Evolutionary conservation across 192 early-diverging fungal genomes (phyloP).

Genomic region (Umbelopsis sp.): DNA sequence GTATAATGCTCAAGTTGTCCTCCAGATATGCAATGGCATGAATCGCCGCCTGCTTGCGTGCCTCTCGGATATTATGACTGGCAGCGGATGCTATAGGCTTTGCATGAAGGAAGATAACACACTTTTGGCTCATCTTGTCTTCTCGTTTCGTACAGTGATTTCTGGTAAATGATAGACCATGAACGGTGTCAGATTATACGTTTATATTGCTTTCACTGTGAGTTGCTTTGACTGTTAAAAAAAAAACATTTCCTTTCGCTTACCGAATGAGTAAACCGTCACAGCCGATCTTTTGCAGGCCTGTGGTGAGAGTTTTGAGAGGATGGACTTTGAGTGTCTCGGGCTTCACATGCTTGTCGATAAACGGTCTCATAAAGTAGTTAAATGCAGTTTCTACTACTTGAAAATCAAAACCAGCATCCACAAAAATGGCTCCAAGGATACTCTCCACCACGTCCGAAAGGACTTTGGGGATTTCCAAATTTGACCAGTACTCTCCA

Average conservation of each 20-base stretch:
- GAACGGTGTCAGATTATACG: too few relatives aligned
- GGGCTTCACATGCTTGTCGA: constrained; percentile 47
- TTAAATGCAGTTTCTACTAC: constrained; percentile 48
- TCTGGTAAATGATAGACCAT: constrained; percentile 23
- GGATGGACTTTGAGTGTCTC: constrained; percentile 53
- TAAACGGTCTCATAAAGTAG: constrained; percentile 39
- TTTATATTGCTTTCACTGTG: not conserved
- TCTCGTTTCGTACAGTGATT: constrained; percentile 31
- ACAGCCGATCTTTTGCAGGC: constrained; percentile 50
- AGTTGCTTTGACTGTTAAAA: too few relatives aligned
- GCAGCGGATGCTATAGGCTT: constrained; percentile 28
- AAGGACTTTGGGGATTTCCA: constrained; percentile 86
- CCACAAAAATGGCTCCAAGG: constrained; percentile 85
- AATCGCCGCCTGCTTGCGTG: constrained; percentile 45
- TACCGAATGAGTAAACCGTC: constrained; percentile 43
- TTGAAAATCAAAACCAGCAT: constrained; percentile 69
- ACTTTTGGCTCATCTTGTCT: constrained; percentile 31
- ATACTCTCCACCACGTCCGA: constrained; percentile 91
- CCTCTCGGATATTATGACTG: constrained; percentile 42
- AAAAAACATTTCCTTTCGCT: not conserved
- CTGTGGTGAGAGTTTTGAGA: constrained; percentile 34
- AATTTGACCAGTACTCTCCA: constrained; percentile 76
- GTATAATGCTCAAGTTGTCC: constrained; percentile 32
- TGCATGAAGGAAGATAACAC: constrained; percentile 49
- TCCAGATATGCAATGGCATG: constrained; percentile 32